Conservation (phyloP, 73 alveolate genomes). For the Uronychia binucleata region DNA sequence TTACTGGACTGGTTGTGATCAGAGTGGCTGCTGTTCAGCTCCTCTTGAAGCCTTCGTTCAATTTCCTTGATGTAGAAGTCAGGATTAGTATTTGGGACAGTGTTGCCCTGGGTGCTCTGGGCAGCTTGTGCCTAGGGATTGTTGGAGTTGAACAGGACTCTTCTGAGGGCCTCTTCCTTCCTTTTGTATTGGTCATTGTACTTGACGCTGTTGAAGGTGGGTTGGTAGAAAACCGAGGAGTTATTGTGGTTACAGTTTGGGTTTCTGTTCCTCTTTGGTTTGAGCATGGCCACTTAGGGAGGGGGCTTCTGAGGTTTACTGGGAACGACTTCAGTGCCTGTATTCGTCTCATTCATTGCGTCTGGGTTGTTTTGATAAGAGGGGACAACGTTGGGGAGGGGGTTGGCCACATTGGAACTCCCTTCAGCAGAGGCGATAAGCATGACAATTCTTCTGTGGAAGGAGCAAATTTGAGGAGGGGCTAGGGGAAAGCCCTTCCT, state of each 20-base stretch:
- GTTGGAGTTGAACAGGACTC: constrained; percentile 40
- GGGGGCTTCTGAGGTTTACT: neutral
- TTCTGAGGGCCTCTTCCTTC: constrained; percentile 64
- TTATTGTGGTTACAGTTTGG: constrained; percentile 69
- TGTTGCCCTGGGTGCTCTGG: neutral
- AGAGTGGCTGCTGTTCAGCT: no score
- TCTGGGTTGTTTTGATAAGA: neutral
- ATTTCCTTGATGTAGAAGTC: neutral
- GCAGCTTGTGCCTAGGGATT: neutral
- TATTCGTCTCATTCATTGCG: neutral
- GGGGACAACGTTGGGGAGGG: neutral
- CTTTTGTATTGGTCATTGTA: constrained; percentile 57
- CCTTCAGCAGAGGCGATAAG: neutral
- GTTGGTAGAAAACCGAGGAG: constrained; percentile 52
- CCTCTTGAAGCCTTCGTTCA: neutral
- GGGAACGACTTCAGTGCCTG: neutral
- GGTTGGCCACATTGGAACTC: neutral
- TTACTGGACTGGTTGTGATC: neutral
- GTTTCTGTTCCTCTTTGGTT: constrained; percentile 42
- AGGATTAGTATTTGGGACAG: neutral
- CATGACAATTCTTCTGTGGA: neutral
- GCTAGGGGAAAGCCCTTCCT: neutral
- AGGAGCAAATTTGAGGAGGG: neutral
- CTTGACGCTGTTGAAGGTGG: constrained; percentile 49
- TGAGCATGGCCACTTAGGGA: neutral